Percentiles rank a stretch among this genome's conserved stretches.
Conservation (phyloP, 352 stramenopile genomes). For the Phytopythium oedochilum region DNA sequence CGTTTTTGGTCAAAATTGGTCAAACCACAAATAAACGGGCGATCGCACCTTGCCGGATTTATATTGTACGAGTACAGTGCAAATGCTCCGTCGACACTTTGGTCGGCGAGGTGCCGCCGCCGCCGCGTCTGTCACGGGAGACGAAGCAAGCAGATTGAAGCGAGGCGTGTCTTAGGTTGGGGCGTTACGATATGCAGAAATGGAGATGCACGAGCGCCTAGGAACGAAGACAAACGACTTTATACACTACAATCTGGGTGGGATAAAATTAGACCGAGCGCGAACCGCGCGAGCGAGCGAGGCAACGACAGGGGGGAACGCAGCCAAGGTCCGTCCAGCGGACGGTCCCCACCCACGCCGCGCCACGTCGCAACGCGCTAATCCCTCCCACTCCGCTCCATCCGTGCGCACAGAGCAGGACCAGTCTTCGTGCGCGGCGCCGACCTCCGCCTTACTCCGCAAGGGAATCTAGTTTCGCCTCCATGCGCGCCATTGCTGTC, state of each 20-base stretch:
- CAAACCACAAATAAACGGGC: too few relatives aligned
- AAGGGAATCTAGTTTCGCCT: conserved; percentile 85
- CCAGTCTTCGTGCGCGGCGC: conserved; percentile 2
- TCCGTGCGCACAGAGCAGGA: neutral
- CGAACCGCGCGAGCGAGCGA: neutral
- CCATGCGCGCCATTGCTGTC: conserved; percentile 83
- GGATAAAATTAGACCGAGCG: conserved; percentile 17
- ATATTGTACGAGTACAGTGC: too few relatives aligned
- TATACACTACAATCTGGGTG: conserved; percentile 25
- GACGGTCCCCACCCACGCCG: too few relatives aligned
- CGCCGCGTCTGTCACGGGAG: too few relatives aligned
- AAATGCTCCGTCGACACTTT: too few relatives aligned
- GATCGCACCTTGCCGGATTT: too few relatives aligned
- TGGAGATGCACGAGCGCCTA: neutral
- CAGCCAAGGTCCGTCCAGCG: neutral
- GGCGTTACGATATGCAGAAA: neutral
- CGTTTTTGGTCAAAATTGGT: too few relatives aligned
- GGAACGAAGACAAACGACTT: conserved; percentile 7
- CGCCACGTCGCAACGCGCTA: neutral
- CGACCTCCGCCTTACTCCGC: conserved; percentile 41
- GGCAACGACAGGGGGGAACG: neutral
- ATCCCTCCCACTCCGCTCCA: neutral
- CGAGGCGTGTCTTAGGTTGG: neutral
- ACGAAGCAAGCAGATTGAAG: neutral
- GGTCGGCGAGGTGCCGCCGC: too few relatives aligned